Evolutionary conservation across 176 grass and related monocot species (phyloP), one percentile per base, ranked within the genome.

Genomic region (Oryza punctata): DNA sequence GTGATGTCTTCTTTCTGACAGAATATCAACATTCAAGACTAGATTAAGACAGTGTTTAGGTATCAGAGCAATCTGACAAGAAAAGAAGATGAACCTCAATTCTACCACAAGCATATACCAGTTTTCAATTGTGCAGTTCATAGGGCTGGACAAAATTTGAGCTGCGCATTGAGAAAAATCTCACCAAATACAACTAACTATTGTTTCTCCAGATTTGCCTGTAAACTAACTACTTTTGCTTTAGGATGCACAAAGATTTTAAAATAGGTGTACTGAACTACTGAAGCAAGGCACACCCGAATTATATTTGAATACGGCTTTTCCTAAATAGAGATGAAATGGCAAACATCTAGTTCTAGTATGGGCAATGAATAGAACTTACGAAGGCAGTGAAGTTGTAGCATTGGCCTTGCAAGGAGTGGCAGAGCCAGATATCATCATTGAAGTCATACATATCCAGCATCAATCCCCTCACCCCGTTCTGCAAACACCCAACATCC

Each of bases 301-400:
- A 38, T 49, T 78, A 41, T 16, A 63, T 89, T 47, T 64, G 15
- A 75, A n/a, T 57, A 8, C 49, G 64, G 35, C 10, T 38, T 38
- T 38, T 38, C 37, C 50, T 75, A 61, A 43, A 14, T 69, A 32
- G 69, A 27, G 30, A 32, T 27, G 8, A 28, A 41, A 81, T n/a
- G 4, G 3, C 10, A 35, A 46, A 28, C 18, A 65, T 63, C 57
- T 19, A 13, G 25, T 43, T 43, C 7, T 38, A 1, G 37, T 38
- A 52, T 54, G 4, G 21, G 21, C 78, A 73, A 65, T 46, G 70
- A 84, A 61, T 1, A 84, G 2, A 74, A 85, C 96, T 92, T 88
- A 98, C 96, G 19, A 98, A 98, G 71, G 96, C 93, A 2, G 96
- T 95, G 85, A 98, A 98, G 86, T 98, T 95, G 61, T 92, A 98